Percentiles rank a stretch among this genome's conserved stretches.
Conservation (phyloP, 345 rosid species). For the Punica granatum region DNA sequence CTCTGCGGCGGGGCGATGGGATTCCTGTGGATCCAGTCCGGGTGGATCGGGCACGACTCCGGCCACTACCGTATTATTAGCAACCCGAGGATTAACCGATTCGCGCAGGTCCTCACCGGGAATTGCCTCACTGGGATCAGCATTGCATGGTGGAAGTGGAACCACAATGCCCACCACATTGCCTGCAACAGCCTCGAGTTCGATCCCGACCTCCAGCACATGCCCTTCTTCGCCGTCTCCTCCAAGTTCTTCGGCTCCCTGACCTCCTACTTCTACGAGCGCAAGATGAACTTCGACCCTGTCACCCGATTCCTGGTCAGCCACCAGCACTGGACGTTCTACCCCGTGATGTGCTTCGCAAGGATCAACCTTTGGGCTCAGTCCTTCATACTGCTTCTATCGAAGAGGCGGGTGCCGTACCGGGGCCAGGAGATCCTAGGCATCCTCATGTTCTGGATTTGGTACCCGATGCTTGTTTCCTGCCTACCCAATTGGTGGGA, state of each 20-base stretch:
- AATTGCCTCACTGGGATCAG: conserved; percentile 69
- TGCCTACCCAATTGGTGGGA: conserved; percentile 75
- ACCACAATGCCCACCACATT: conserved; percentile 90
- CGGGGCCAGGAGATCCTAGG: conserved; percentile 65
- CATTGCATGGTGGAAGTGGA: conserved; percentile 97
- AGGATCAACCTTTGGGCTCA: conserved; percentile 73
- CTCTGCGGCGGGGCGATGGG: conserved; percentile 52
- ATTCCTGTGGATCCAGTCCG: conserved; percentile 77
- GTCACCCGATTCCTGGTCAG: conserved; percentile 60
- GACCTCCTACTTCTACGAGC: conserved; percentile 58
- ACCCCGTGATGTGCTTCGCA: conserved; percentile 77
- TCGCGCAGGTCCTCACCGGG: conserved; percentile 48
- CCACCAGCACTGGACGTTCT: conserved; percentile 80
- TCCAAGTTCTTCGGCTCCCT: conserved; percentile 47
- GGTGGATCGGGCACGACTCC: conserved; percentile 77
- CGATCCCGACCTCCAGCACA: conserved; percentile 95
- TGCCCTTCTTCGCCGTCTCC: conserved; percentile 82
- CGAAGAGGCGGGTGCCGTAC: conserved; percentile 50
- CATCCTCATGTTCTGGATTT: conserved; percentile 67
- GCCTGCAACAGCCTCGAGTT: conserved; percentile 83
- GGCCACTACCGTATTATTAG: conserved; percentile 50
- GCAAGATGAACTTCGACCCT: conserved; percentile 59
- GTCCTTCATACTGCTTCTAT: conserved; percentile 52
- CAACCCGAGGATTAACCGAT: conserved; percentile 23
- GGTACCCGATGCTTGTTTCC: conserved; percentile 83